These are phyloP conservation scores for Solanum neorickii DNA, from an alignment of 257 asterid genomes.

Conservation along the genomic window DNA sequence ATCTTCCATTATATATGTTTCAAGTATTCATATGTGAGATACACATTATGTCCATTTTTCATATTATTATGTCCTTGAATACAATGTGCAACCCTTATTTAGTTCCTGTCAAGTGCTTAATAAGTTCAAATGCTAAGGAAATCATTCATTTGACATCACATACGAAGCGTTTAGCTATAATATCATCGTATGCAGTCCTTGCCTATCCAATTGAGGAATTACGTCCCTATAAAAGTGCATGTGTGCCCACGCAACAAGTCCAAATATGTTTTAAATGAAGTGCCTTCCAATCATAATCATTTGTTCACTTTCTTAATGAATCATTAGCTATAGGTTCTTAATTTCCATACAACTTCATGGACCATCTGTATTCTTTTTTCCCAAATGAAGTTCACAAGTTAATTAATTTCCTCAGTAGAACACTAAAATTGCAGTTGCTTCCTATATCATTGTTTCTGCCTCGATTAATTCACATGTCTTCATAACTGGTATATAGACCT, in stretches of 20 bases:
- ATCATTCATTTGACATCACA: not conserved
- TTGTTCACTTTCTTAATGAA: not conserved
- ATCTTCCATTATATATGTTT: not conserved
- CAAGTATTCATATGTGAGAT: not conserved
- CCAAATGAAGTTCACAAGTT: not conserved
- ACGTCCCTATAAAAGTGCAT: not conserved
- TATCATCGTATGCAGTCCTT: not conserved
- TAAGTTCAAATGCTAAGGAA: not conserved
- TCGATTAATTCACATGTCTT: not conserved
- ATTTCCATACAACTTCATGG: not conserved
- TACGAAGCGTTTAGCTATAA: too few species aligned
- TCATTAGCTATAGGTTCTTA: not conserved
- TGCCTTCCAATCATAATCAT: not conserved
- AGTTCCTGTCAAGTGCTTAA: not conserved
- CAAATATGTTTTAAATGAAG: not conserved
- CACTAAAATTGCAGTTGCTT: not conserved
- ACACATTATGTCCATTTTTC: not conserved
- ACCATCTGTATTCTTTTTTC: not conserved
- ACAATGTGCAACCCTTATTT: not conserved
- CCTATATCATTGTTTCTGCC: not conserved
- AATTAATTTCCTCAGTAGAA: not conserved
- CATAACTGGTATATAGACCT: not conserved
- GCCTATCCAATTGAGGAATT: not conserved
- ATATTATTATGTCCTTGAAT: not conserved
- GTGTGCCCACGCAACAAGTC: not conserved